phyloP scores from a whole-genome alignment of 192 early-diverging fungal species.

The Backusella parvicylindrica region DNA sequence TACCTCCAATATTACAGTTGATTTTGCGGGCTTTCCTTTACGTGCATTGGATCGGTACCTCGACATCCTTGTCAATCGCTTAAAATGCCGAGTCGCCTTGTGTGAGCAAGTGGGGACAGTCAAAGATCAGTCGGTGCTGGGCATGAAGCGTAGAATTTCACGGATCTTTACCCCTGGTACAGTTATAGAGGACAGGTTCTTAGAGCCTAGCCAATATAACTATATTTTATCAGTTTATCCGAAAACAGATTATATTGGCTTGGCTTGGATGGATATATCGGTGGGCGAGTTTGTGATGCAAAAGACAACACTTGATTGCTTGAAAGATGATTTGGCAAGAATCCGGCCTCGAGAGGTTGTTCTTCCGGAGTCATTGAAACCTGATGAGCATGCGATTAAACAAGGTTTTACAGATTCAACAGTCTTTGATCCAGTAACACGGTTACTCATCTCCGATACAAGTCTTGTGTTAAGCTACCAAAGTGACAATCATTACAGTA shows the following conservation, averaged over 20 bases:
- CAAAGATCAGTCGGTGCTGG: slow-evolving; percentile 38
- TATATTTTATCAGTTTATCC: slow-evolving; percentile 67
- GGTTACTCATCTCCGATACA: background rate
- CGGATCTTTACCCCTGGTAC: slow-evolving; percentile 88
- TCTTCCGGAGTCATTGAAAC: slow-evolving; percentile 34
- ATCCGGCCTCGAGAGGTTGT: slow-evolving; percentile 87
- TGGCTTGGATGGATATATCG: slow-evolving; percentile 91
- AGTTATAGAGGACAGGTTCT: slow-evolving; percentile 72
- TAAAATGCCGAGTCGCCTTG: slow-evolving; percentile 59
- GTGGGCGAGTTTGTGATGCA: slow-evolving; percentile 85
- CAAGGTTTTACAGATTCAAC: slow-evolving; percentile 8
- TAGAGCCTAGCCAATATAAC: slow-evolving; percentile 63
- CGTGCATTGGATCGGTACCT: slow-evolving; percentile 61
- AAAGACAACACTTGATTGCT: slow-evolving; percentile 37
- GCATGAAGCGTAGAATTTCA: slow-evolving; percentile 65
- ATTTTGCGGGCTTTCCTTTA: slow-evolving; percentile 72
- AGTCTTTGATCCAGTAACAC: slow-evolving; percentile 16
- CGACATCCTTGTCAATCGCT: slow-evolving; percentile 59
- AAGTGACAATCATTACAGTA: background rate
- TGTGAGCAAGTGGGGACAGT: slow-evolving; percentile 60
- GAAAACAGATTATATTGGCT: slow-evolving; percentile 41
- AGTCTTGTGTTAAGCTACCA: slow-evolving; percentile 25
- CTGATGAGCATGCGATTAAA: slow-evolving; percentile 8
- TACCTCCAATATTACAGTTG: slow-evolving; percentile 41
- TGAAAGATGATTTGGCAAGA: slow-evolving; percentile 71